A percentile compares a stretch with the other conserved stretches of the same genome.
These are phyloP conservation scores for Kodamaea derodonti DNA, from an alignment of 1,139 yeast genomes.

Conservation along the genomic window DNA sequence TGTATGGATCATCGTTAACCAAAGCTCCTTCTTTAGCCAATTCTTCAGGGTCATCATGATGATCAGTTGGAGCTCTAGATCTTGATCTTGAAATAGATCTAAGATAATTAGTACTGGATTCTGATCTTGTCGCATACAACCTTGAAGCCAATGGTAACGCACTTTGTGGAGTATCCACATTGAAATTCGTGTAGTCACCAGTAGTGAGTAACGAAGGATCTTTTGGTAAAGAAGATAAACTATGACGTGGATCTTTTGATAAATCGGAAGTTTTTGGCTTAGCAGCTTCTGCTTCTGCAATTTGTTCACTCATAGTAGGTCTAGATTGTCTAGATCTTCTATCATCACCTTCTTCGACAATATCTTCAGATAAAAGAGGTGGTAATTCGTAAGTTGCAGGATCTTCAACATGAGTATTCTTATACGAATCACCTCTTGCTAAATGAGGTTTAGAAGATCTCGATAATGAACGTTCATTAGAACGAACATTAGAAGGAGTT, in stretches of 20 bases:
- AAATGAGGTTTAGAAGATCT: slow-evolving; percentile 47
- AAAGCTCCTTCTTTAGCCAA: slow-evolving; percentile 45
- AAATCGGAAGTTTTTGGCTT: slow-evolving; percentile 1
- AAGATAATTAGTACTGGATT: slow-evolving; percentile 46
- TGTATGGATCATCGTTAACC: slow-evolving; percentile 45
- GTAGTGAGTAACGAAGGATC: slow-evolving; percentile 45
- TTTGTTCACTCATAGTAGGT: slow-evolving; percentile 50
- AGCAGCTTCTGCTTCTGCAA: slow-evolving; percentile 40
- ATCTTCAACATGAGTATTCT: slow-evolving; percentile 39
- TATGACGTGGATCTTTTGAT: slow-evolving; percentile 13
- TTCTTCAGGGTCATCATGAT: slow-evolving; percentile 28
- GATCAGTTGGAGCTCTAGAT: slow-evolving; percentile 38
- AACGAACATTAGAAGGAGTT: slow-evolving; percentile 10
- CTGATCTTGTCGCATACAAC: slow-evolving; percentile 29
- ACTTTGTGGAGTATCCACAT: slow-evolving; percentile 36
- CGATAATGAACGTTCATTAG: slow-evolving; percentile 15
- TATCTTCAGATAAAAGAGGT: slow-evolving; percentile 25
- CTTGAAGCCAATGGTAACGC: slow-evolving; percentile 17
- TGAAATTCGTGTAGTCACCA: slow-evolving; percentile 49
- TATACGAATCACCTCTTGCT: slow-evolving; percentile 66
- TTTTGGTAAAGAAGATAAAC: slow-evolving; percentile 17
- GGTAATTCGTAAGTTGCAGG: slow-evolving; percentile 45
- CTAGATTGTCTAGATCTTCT: slow-evolving; percentile 42
- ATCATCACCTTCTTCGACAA: slow-evolving; percentile 20
- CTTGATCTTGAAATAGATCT: slow-evolving; percentile 63